Percentiles rank a stretch among this genome's conserved stretches.
These are phyloP conservation scores for Trametes hirsuta DNA, from an alignment of 1,284 basidiomycete species.

Conservation along the genomic window DNA sequence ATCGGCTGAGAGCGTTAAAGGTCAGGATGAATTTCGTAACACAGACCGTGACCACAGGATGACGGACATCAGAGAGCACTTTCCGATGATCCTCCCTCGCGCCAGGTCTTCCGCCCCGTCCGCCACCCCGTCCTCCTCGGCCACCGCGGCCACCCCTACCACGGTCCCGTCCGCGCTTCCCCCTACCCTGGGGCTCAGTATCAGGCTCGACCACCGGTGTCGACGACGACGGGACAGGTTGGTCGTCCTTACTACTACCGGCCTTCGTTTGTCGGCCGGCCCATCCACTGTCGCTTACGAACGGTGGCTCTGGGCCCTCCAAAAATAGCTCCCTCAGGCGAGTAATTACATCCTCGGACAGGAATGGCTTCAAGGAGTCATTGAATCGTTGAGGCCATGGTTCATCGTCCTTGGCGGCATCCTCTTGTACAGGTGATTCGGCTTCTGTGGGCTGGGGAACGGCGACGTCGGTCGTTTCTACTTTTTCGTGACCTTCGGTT, in stretches of 20 bases:
- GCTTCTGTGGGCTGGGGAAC: background rate
- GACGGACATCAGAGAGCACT: slow-evolving; percentile 78
- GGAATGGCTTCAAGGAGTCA: slow-evolving; percentile 57
- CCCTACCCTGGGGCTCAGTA: slow-evolving; percentile 34
- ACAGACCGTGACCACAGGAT: slow-evolving; percentile 16
- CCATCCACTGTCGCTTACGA: slow-evolving; percentile 72
- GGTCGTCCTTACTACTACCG: slow-evolving; percentile 33
- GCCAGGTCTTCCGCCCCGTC: slow-evolving; percentile 44
- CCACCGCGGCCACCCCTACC: slow-evolving; percentile 50
- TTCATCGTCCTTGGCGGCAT: slow-evolving; percentile 33
- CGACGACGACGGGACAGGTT: slow-evolving; percentile 15
- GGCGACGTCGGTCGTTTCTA: background rate
- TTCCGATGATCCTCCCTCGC: slow-evolving; percentile 67
- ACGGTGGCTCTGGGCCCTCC: slow-evolving; percentile 74
- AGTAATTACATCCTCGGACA: slow-evolving; percentile 63
- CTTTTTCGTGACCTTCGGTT: background rate
- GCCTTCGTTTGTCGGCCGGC: slow-evolving; percentile 46
- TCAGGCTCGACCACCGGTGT: slow-evolving; percentile 27
- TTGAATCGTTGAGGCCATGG: slow-evolving; percentile 72
- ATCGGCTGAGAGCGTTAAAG: slow-evolving; percentile 63
- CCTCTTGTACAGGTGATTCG: background rate
- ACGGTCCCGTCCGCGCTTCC: slow-evolving; percentile 46
- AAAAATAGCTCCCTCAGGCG: slow-evolving; percentile 73
- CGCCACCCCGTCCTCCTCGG: slow-evolving; percentile 45
- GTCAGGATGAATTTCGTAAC: slow-evolving; percentile 26